Evolutionary conservation across 2,329 filamentous ascomycete genomes (phyloP), one percentile per base, ranked within the genome.

Genomic region (Colletotrichum sp.): DNA sequence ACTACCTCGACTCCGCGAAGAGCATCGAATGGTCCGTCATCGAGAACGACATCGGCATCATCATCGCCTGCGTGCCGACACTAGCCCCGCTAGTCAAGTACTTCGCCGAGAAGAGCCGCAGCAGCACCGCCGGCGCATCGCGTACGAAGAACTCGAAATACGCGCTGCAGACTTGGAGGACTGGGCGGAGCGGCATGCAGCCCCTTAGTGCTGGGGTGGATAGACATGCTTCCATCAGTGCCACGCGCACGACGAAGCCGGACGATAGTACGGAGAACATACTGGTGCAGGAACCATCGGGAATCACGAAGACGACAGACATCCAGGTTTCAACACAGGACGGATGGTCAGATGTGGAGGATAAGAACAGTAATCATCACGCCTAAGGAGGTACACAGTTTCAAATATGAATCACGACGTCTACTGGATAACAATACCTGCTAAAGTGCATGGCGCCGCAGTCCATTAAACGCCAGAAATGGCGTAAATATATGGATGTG

Each of bases 1-100:
- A 86, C 78, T 87, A 87, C 74, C 84, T 87, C 39, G 86, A 90
- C 79, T 87, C 84, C 4, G 82, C 85, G 7, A 75, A 80, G 2
- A 79, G 86, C 26, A 84, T 89, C 66, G 82, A 85, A 39, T 89
- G 87, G 87, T 89, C 87, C 0, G 81, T 83, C 14, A 78, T 89
- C n/a, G 87, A 89, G 78, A 84, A 84, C 68, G 84, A 86, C 72
- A 81, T 88, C 3, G 87, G 86, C 24, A 86, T 87, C 43, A 83
- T 87, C 18, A 83, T 87, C 32, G 80, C 84, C 7, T 86, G 83
- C 68, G 79, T 88, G 12, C 86, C 87, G 8, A 84, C 86, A 0
- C 84, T 88, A n/a, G 84, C 84, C 0, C 86, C 87, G 3, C 80
- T 88, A 1, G 81, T 88, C 75, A 81, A 80, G 26, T 84, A 82